A percentile compares a stretch with the other conserved stretches of the same genome.
Conservation (phyloP, 805 yeast species). For the Lachancea sp. region DNA sequence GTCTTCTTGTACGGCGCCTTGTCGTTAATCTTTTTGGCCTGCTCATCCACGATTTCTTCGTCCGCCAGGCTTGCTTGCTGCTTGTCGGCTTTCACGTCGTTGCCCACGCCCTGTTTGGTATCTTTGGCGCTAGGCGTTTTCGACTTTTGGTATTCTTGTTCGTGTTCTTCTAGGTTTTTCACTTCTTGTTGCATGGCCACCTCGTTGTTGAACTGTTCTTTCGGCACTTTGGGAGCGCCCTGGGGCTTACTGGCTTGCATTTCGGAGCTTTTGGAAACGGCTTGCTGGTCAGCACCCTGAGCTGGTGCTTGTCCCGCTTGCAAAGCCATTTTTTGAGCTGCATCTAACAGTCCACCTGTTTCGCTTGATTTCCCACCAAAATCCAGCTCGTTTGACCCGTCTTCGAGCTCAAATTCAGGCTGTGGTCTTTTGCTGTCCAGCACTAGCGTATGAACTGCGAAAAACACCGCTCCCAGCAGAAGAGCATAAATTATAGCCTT, state of each 20-base stretch:
- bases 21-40: conserved; percentile 11
- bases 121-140: conserved; percentile 2
- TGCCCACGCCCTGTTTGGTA: conserved; percentile 9
- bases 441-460: conserved; percentile 28
- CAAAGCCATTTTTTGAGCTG: not conserved
- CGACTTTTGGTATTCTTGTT: conserved; percentile 11
- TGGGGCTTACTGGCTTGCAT: not conserved
- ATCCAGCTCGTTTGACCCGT: conserved; percentile 6
- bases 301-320: conserved; percentile 1
- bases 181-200: conserved; percentile 28
- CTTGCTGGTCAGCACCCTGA: not conserved
- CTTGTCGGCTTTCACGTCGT: conserved; percentile 11
- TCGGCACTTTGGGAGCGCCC: conserved; percentile 12
- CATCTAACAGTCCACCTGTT: not conserved
- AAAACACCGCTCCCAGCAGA: conserved; percentile 31
- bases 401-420: conserved; percentile 24
- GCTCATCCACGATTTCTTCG: conserved; percentile 7
- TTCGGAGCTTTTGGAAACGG: not conserved
- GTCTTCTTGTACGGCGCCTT: conserved; percentile 13
- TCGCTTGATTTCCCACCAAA: not conserved
- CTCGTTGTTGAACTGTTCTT: conserved; percentile 27
- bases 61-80: conserved; percentile 4
- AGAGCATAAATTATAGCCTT: conserved; percentile 36
- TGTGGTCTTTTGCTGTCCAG: conserved; percentile 16
- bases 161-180: conserved; percentile 23